Evolutionary conservation across 352 stramenopile genomes (phyloP).

Genomic region (Thraustotheca clavata): DNA sequence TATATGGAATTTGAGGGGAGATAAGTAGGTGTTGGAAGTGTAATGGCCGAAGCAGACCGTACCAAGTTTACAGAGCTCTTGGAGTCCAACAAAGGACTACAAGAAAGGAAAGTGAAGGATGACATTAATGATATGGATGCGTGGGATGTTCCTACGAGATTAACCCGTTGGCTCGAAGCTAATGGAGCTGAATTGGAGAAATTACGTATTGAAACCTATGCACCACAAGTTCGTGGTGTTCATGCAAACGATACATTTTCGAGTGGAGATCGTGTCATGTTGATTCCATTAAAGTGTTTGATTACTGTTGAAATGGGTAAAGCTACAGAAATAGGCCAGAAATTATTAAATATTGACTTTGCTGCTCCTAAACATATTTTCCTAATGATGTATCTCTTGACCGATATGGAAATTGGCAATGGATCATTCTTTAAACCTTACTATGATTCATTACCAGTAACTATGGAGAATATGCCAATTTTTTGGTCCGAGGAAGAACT

Average conservation of each 20-base stretch:
- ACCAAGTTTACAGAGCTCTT: no score
- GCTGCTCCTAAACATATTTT: slow-evolving; percentile 99
- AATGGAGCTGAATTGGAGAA: slow-evolving; percentile 72
- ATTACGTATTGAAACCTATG: slow-evolving; percentile 80
- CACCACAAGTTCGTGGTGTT: slow-evolving; percentile 87
- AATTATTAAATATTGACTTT: slow-evolving; percentile 94
- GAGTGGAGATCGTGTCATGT: slow-evolving; percentile 81
- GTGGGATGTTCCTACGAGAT: slow-evolving; percentile 12
- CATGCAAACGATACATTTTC: slow-evolving; percentile 84
- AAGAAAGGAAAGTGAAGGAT: no score
- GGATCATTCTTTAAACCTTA: slow-evolving; percentile 89
- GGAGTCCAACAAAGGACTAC: no score
- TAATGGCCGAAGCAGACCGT: no score
- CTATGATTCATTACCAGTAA: slow-evolving; percentile 95
- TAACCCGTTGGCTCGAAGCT: slow-evolving; percentile 67
- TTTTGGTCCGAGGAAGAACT: slow-evolving; percentile 97
- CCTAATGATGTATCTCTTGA: slow-evolving; percentile 98
- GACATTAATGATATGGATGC: neutral
- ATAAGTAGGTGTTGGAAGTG: no score
- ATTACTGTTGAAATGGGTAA: slow-evolving; percentile 99
- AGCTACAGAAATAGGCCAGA: slow-evolving; percentile 90
- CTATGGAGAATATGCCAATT: slow-evolving; percentile 97
- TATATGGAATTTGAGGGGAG: no score
- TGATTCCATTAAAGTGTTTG: slow-evolving; percentile 92
- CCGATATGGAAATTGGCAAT: slow-evolving; percentile 85